Conservation (phyloP, 2,329 filamentous ascomycete species). For the Botrytis paeoniae region DNA sequence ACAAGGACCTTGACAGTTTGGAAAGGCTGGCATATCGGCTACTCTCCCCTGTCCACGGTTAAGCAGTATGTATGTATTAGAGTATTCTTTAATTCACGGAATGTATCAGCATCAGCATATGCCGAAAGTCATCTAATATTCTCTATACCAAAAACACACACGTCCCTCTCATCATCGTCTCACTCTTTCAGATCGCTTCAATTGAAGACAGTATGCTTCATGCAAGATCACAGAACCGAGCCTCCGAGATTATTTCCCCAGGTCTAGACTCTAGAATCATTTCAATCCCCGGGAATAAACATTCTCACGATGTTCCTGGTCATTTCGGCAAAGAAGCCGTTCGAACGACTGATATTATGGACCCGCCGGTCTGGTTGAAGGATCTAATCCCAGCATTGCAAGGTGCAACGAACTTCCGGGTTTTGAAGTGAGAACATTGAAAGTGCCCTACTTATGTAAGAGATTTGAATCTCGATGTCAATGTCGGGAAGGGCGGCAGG, state of each 20-base stretch:
- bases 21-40: neutral
- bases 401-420: neutral
- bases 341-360: conserved; percentile 3
- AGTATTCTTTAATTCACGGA: neutral
- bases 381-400: neutral
- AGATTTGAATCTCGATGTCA: neutral
- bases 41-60: neutral
- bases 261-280: neutral
- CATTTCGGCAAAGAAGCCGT: neutral
- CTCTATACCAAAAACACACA: neutral
- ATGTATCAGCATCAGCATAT: neutral
- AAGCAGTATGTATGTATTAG: neutral
- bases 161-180: neutral
- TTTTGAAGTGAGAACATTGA: neutral
- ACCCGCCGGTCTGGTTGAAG: conserved; percentile 2
- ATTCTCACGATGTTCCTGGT: neutral
- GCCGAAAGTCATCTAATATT: neutral
- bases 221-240: neutral
- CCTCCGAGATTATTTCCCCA: neutral
- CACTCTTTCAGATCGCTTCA: neutral
- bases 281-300: neutral
- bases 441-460: neutral
- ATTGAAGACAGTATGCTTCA: neutral
- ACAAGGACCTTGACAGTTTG: neutral
- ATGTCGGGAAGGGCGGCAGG: neutral